Conservation (phyloP, 208 protist genomes). For the Lotmaria passim region DNA sequence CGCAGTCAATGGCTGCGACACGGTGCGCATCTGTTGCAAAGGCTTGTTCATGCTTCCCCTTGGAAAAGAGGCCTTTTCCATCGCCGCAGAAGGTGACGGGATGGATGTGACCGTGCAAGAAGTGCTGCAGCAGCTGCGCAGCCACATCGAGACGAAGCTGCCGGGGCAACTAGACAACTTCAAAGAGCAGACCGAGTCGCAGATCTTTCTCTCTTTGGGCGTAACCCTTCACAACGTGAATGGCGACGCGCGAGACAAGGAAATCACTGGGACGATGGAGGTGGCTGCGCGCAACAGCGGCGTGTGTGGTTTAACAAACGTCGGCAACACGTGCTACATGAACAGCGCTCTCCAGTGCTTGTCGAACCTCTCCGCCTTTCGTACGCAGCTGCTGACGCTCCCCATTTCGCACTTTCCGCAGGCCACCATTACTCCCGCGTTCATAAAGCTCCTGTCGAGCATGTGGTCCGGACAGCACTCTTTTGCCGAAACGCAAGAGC, state of each 20-base stretch:
- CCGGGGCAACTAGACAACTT: slow-evolving; percentile 22
- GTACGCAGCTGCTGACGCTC: slow-evolving; percentile 64
- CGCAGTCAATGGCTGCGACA: slow-evolving; percentile 39
- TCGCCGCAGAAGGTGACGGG: slow-evolving; percentile 25
- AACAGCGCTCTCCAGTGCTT: slow-evolving; percentile 91
- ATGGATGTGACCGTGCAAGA: slow-evolving; percentile 39
- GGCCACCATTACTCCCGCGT: slow-evolving; percentile 48
- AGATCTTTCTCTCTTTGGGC: slow-evolving; percentile 30
- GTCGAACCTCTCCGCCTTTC: slow-evolving; percentile 80
- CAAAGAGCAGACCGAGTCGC: slow-evolving; percentile 12
- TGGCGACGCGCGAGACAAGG: slow-evolving; percentile 19
- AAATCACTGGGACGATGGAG: slow-evolving; percentile 38
- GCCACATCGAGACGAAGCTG: slow-evolving; percentile 29
- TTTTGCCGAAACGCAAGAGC: slow-evolving; percentile 48
- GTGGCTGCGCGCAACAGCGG: slow-evolving; percentile 41
- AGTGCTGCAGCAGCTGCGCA: slow-evolving; percentile 25
- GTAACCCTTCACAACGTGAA: slow-evolving; percentile 32
- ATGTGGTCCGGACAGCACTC: slow-evolving; percentile 67
- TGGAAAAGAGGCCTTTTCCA: slow-evolving; percentile 8
- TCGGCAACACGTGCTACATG: slow-evolving; percentile 95
- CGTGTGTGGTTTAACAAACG: slow-evolving; percentile 84
- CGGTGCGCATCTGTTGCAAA: slow-evolving; percentile 32
- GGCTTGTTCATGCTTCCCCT: slow-evolving; percentile 27
- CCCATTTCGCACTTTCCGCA: slow-evolving; percentile 62
- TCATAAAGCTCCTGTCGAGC: slow-evolving; percentile 51